Percentiles rank a stretch among this genome's conserved stretches.
These are phyloP conservation scores for Euclidium syriacum DNA, from an alignment of 345 rosid species.

Conservation along the genomic window DNA sequence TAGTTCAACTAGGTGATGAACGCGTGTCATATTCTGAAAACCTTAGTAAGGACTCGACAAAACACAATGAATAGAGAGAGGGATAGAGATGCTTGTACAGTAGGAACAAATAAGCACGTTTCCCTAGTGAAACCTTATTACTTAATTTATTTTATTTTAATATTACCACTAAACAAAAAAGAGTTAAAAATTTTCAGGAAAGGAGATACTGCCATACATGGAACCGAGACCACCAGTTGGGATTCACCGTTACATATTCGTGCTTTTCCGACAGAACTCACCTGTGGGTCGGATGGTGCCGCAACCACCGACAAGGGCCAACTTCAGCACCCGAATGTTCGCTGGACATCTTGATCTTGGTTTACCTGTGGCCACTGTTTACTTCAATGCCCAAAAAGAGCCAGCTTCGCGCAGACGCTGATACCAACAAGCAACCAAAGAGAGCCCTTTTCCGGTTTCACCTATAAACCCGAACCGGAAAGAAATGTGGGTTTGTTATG, in stretches of 20 bases:
- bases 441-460: neutral
- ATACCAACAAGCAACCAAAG: neutral
- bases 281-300: conserved; percentile 46
- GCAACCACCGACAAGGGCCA: conserved; percentile 53
- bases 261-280: conserved; percentile 61
- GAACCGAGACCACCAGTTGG: conserved; percentile 87
- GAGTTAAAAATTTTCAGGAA: conserved; percentile 40
- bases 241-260: conserved; percentile 74
- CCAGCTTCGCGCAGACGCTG: conserved; percentile 58
- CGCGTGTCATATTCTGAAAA: neutral
- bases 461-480: neutral
- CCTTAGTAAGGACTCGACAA: conserved; percentile 24
- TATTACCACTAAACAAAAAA: neutral
- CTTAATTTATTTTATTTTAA: neutral
- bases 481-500: conserved; percentile 17
- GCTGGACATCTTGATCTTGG: conserved; percentile 59
- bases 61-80: neutral
- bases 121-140: neutral
- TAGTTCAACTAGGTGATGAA: neutral
- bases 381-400: conserved; percentile 88
- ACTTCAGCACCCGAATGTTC: conserved; percentile 70
- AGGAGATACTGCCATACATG: conserved; percentile 54
- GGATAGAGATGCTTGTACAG: neutral
- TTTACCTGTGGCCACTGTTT: conserved; percentile 73
- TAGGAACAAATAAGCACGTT: neutral